Base-by-base conservation (phyloP, 2,329 filamentous ascomycete species). In the Erysiphe neolycopersici region DNA sequence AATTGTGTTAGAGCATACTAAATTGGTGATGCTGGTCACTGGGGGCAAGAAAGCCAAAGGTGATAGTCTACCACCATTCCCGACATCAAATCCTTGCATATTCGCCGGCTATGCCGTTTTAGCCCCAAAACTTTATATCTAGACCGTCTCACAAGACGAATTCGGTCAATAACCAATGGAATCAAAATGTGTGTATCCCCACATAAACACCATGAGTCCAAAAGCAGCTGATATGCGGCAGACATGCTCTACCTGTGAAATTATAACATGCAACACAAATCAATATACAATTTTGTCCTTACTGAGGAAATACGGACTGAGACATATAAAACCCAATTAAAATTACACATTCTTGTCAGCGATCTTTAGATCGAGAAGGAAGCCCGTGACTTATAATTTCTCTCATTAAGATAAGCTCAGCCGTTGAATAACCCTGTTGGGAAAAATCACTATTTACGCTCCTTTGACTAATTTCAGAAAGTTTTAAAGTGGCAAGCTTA, bases 401-500 rank as follows among this genome's bases (percentile, higher is more conserved):
- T 52, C 71, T 68, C 41, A 77, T 79, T 12, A 80, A 80, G 51
- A 70, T 68, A 42, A 91, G 61, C 56, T 91, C 81, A 3, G 69
- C 67, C 53, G 69, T 63, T 46, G 77, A 71, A 58, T 81, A 87
- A 9, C 80, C 81, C 53, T 71, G 66, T 76, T 79, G 84, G 16
- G 70, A 68, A 48, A 65, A 65, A 58, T 82, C 70, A 45, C 68
- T 63, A 42, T 68, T 64, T 32, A 65, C 61, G 55, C 69, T 65
- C 47, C 69, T 68, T 47, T 78, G 68, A 47, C 85, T 71, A 51
- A 89, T 85, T 56, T 87, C 79, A 1, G 70, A 68, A 13, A 91
- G 66, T 59, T 83, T 85, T 45, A 66, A 64, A 1, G 79, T 87
- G 18, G 82, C 79, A 46, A 70, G 59, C 56, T 80, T 69, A 50